Base-by-base conservation (phyloP, 345 rosid genomes). In the Euphorbia peplus region DNA sequence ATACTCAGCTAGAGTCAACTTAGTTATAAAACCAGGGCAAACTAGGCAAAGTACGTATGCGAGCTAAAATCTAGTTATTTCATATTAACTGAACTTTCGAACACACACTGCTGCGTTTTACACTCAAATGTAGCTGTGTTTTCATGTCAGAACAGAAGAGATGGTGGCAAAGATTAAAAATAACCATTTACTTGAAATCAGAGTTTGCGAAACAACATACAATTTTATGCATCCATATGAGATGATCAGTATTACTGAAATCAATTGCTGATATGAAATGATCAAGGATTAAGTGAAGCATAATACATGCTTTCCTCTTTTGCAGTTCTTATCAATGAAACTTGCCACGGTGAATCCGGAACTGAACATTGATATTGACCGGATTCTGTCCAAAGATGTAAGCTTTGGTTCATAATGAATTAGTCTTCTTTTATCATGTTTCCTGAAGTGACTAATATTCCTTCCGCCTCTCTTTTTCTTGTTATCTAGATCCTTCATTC, bases 311-410 rank as follows among this genome's bases (percentile, higher is more conserved):
- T 16, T 71, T 62, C 51, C 29, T 12, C 50, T 61, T 55, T 61
- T 78, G 79, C 86, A 93, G 98, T 93, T 93, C 74, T 75, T 93
- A 74, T 91, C 97, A 3, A 93, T 93, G 98, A 93, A 91, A 83
- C 98, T 93, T n/a, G 86, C 98, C 21, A 86, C 98, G 24, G 96
- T 91, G 64, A 88, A 88, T 74, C 97, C 98, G 16, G 98, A 88
- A 68, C 46, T 88, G 71, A 81, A 83, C 79, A 61, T 82, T 47
- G 95, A 88, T 67, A 67, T 87, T 52, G 96, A 91, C 81, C 86
- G 89, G 80, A 64, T 88, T 73, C 84, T 89, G 1, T 83, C 96
- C 7, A 88, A 85, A 85, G 97, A 93, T 76, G 98, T 93, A 84
- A 87, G 91, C 66, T 25, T 18, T 41, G 66, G 13, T 73, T 59